Conservation (phyloP, 2,329 filamentous ascomycete genomes). For the Pezicula neosporulosa region DNA sequence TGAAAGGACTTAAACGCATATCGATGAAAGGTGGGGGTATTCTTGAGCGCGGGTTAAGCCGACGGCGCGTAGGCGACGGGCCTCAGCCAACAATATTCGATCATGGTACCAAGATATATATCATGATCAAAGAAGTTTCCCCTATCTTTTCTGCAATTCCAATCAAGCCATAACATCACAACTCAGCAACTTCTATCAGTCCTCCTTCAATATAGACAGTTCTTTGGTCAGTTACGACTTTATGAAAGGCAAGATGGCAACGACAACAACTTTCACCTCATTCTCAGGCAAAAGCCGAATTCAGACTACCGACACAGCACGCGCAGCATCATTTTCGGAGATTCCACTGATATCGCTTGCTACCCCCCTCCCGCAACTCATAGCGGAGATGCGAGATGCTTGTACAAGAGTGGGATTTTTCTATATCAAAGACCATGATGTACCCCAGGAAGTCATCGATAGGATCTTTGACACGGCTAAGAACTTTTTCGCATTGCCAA, state of each 20-base stretch:
- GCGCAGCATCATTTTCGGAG: not conserved
- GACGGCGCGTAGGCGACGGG: too few relatives aligned
- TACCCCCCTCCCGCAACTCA: not conserved
- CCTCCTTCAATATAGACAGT: too few relatives aligned
- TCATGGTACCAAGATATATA: too few relatives aligned
- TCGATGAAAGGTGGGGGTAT: too few relatives aligned
- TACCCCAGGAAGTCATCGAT: constrained; percentile 4
- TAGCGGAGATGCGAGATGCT: constrained; percentile 20
- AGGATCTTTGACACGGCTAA: constrained; percentile 1
- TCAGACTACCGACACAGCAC: not conserved
- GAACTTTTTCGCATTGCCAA: constrained; percentile 2
- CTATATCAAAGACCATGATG: constrained; percentile 8
- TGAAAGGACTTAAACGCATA: too few relatives aligned
- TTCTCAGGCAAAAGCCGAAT: not conserved
- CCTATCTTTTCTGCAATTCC: too few relatives aligned
- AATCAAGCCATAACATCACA: too few relatives aligned
- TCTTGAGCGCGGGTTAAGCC: too few relatives aligned
- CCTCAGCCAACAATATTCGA: too few relatives aligned
- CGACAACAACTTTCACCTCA: not conserved
- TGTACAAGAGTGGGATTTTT: constrained; percentile 24
- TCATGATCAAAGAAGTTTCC: too few relatives aligned
- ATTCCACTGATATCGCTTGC: not conserved
- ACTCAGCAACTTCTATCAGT: too few relatives aligned
- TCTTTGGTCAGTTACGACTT: too few relatives aligned
- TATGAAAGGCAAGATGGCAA: not conserved